phyloP scores from a whole-genome alignment of 2,329 filamentous ascomycete species.

The Colletotrichum abscissum region DNA sequence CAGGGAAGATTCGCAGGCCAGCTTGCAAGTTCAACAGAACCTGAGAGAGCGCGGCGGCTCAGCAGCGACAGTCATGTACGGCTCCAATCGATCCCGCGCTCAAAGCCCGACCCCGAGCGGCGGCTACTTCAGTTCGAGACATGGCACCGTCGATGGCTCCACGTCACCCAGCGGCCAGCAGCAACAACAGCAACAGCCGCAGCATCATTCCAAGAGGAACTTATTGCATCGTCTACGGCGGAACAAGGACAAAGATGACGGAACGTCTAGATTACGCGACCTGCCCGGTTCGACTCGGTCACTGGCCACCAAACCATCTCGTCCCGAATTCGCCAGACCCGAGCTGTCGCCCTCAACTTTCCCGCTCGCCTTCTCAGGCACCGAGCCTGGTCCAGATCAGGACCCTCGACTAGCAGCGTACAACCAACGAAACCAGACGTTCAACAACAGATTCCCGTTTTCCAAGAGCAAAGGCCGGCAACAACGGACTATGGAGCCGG shows the following conservation, averaged over 20 bases:
- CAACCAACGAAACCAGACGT: slow-evolving; percentile 58
- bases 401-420: slow-evolving; percentile 39
- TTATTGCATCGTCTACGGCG: slow-evolving; percentile 62
- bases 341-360: slow-evolving; percentile 52
- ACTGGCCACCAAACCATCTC: slow-evolving; percentile 62
- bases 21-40: slow-evolving; percentile 47
- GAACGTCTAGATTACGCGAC: slow-evolving; percentile 56
- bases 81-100: slow-evolving; percentile 66
- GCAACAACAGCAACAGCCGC: slow-evolving; percentile 11
- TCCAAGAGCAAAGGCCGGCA: slow-evolving; percentile 63
- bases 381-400: slow-evolving; percentile 44
- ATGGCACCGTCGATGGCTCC: slow-evolving; percentile 63
- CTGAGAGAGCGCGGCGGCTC: slow-evolving; percentile 66
- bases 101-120: slow-evolving; percentile 86
- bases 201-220: slow-evolving; percentile 59
- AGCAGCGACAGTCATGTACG: slow-evolving; percentile 54
- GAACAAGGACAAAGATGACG: slow-evolving; percentile 67
- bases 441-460: slow-evolving; percentile 73
- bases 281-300: slow-evolving; percentile 65
- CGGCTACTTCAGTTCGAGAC: slow-evolving; percentile 61
- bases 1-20: slow-evolving; percentile 76
- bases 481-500: slow-evolving; percentile 59
- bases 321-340: slow-evolving; percentile 55
- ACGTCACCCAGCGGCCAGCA: slow-evolving; percentile 63
- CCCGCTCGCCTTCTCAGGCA: slow-evolving; percentile 43